Evolutionary conservation across 129 eudicot genomes (phyloP), one percentile per base, ranked within the genome.

Genomic region (Centrapalus pauciflorus): DNA sequence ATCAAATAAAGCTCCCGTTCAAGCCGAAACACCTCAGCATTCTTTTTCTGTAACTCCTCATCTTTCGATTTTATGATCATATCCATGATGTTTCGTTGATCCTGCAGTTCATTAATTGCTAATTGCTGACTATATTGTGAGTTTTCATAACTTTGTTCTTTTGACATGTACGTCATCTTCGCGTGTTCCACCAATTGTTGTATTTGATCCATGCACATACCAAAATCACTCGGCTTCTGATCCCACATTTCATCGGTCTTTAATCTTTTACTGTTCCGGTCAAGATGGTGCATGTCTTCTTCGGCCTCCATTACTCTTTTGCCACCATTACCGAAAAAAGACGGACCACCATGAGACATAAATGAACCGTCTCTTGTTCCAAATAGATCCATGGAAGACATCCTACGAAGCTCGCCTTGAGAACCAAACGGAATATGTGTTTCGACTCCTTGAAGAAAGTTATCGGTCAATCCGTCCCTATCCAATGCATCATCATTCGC

Each of bases 241-340:
- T 67, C 86, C 85, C 90, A 81, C 7, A 55, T 70, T 21, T 64
- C 89, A 48, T 84, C 80, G 6, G 80, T 64, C 78, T 88, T 82
- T 73, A 82, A 54, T 77, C 83, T 80, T 83, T 93, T 93, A 67
- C 61, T 79, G 70, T 48, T 55, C 11, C 57, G 76, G 58, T 75
- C 73, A 13, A 61, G 65, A 52, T 83, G 76, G 19, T 76, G 65
- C 14, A 74, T 61, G 67, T 80, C 72, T 24, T 72, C 71, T 37
- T 84, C 96, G 60, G 73, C 74, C 45, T 61, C 95, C 41, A 94
- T 67, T 14, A 30, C 90, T 84, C 99, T 80, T 63, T 94, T 94
- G 4, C 87, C 83, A 41, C 77, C 55, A 38, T 83, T 69, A 35
- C 60, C 49, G 43, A 73, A 80, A 60, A 79, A 76, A 19, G 87